A percentile compares a stretch with the other conserved stretches of the same genome.
These are phyloP conservation scores for Chalciporus sp. DNA, from an alignment of 1,284 basidiomycete species.

Conservation along the genomic window DNA sequence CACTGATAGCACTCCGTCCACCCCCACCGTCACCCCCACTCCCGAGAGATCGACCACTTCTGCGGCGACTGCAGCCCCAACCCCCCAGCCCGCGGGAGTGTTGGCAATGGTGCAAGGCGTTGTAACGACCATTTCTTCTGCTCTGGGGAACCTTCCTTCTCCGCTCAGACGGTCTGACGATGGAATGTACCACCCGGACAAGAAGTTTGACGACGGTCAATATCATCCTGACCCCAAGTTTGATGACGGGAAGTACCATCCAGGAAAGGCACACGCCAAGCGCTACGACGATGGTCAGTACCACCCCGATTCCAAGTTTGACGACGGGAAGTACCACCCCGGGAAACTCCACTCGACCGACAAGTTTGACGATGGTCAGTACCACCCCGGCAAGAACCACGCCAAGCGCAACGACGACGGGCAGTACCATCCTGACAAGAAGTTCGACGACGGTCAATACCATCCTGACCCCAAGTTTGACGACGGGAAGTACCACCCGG, in stretches of 20 bases:
- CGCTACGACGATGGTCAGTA: conserved; percentile 2
- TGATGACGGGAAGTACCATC: not conserved
- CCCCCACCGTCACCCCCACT: not conserved
- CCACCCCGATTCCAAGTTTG: not conserved
- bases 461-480: conserved; percentile 1
- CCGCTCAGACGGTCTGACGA: conserved; percentile 3
- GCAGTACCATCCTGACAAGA: conserved; percentile 6
- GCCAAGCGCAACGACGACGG: conserved; percentile 5
- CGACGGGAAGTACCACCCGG: not conserved
- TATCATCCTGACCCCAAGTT: not conserved
- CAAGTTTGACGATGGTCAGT: not conserved
- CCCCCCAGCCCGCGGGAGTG: not conserved
- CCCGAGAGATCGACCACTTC: not conserved
- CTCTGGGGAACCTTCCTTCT: no score
- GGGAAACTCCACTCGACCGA: not conserved
- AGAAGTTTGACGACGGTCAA: not conserved
- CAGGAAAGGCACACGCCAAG: not conserved
- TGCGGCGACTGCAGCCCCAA: not conserved
- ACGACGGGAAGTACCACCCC: not conserved
- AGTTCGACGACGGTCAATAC: conserved; percentile 2
- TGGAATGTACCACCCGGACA: not conserved
- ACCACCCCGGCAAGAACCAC: not conserved
- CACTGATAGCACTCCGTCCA: not conserved
- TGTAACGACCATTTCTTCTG: no score
- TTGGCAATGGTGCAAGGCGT: no score